Evolutionary conservation across 2,329 filamentous ascomycete species (phyloP).

Genomic region (Penicillium sp.): DNA sequence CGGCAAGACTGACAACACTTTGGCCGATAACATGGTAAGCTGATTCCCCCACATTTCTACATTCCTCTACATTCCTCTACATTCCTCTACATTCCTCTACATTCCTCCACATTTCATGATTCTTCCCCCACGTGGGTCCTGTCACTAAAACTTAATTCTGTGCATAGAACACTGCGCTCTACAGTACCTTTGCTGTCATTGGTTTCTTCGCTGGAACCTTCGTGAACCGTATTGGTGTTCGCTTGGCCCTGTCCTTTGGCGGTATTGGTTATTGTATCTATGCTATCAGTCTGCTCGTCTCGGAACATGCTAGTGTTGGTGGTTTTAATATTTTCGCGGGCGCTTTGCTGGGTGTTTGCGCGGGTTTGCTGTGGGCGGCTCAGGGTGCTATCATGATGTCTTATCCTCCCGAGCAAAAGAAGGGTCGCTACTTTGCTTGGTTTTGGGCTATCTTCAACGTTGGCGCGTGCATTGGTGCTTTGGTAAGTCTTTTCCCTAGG

Average conservation of each 20-base stretch:
- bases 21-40: conserved; percentile 53
- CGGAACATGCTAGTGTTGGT: conserved; percentile 46
- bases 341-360: conserved; percentile 49
- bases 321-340: conserved; percentile 51
- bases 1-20: conserved; percentile 53
- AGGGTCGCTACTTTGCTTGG: conserved; percentile 82
- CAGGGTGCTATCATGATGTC: conserved; percentile 64
- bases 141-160: not conserved
- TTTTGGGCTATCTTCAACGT: conserved; percentile 96
- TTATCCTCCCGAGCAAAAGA: conserved; percentile 75
- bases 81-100: not conserved
- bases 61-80: not conserved
- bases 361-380: conserved; percentile 50
- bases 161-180: conserved; percentile 61
- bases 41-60: not conserved
- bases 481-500: conserved; percentile 47
- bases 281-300: conserved; percentile 36
- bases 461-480: conserved; percentile 78
- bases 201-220: conserved; percentile 60
- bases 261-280: conserved; percentile 49
- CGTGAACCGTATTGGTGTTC: conserved; percentile 43
- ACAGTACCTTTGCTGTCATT: conserved; percentile 67
- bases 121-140: not conserved
- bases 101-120: not conserved
- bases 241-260: conserved; percentile 42